Evolutionary conservation across 352 stramenopile genomes (phyloP).

Genomic region (Globisporangium paroecandrum): DNA sequence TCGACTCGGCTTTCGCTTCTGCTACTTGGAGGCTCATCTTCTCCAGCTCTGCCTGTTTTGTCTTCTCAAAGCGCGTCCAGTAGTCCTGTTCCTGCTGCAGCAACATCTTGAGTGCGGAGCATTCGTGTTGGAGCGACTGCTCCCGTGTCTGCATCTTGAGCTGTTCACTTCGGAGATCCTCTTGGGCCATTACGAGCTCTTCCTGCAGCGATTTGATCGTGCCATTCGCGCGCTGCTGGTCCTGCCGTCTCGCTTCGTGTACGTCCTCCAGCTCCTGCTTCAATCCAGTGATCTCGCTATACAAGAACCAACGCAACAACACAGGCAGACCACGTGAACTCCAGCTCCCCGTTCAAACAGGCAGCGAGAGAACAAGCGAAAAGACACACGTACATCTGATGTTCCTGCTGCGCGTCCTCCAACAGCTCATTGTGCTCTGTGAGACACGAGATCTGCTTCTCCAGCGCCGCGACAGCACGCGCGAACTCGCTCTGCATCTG

Average conservation of each 20-base stretch:
- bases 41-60: conserved; percentile 29
- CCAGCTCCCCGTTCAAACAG: not conserved
- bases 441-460: conserved; percentile 51
- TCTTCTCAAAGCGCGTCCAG: conserved; percentile 28
- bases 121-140: conserved; percentile 28
- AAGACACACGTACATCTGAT: conserved; percentile 18
- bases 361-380: not conserved
- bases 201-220: conserved; percentile 20
- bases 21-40: conserved; percentile 27
- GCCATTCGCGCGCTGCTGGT: conserved; percentile 12
- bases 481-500: conserved; percentile 66
- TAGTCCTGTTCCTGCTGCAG: conserved; percentile 53
- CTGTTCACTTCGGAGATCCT: conserved; percentile 15
- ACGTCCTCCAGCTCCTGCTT: conserved; percentile 18
- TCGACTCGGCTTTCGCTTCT: conserved; percentile 28
- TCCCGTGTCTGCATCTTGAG: conserved; percentile 20
- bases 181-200: conserved; percentile 21
- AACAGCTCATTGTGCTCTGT: conserved; percentile 54
- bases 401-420: conserved; percentile 11
- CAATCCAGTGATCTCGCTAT: conserved; percentile 17
- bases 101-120: conserved; percentile 34
- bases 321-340: not conserved
- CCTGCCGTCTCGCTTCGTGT: conserved; percentile 16
- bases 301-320: not conserved
- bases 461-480: conserved; percentile 44